Evolutionary conservation across 2,329 filamentous ascomycete species (phyloP).

Genomic region (Chrysoporthe austroafricana): DNA sequence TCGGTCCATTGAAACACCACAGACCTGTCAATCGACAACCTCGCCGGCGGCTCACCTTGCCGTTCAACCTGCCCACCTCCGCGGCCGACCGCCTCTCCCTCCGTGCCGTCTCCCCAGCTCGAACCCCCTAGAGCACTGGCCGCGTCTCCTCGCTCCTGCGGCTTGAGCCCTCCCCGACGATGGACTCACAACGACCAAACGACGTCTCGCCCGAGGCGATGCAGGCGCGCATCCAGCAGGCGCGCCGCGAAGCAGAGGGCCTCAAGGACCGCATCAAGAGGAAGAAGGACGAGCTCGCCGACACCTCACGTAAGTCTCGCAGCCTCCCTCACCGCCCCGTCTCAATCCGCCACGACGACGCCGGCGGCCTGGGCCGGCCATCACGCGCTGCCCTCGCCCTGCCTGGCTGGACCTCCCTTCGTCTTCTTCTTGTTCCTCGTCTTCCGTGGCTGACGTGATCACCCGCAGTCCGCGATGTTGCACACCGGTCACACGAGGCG

Average conservation of each 20-base stretch:
- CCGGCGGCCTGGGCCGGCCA: slow-evolving; percentile 10
- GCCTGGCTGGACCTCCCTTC: slow-evolving; percentile 18
- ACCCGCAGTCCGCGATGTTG: slow-evolving; percentile 81
- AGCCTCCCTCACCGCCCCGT: slow-evolving; percentile 19
- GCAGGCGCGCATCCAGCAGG: slow-evolving; percentile 90
- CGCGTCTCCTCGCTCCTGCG: slow-evolving; percentile 26
- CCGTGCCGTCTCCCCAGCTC: slow-evolving; percentile 16
- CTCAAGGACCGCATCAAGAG: slow-evolving; percentile 99
- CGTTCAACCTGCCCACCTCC: slow-evolving; percentile 2
- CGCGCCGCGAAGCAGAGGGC: slow-evolving; percentile 95
- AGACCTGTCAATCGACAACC: slow-evolving; percentile 4
- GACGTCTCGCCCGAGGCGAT: slow-evolving; percentile 76
- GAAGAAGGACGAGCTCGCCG: slow-evolving; percentile 99
- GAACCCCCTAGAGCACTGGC: slow-evolving; percentile 25
- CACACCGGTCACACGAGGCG: slow-evolving; percentile 88
- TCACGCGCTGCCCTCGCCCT: background rate
- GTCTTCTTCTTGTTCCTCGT: slow-evolving; percentile 11
- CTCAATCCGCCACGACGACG: background rate
- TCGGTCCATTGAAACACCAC: slow-evolving; percentile 8
- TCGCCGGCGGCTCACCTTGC: slow-evolving; percentile 9
- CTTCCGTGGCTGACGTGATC: slow-evolving; percentile 29
- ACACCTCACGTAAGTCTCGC: slow-evolving; percentile 84
- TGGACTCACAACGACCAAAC: slow-evolving; percentile 62
- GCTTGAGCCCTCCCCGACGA: slow-evolving; percentile 35
- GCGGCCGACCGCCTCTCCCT: slow-evolving; percentile 5